Evolutionary conservation across 352 stramenopile species (phyloP).

Genomic region (Phytopythium ostracodes): DNA sequence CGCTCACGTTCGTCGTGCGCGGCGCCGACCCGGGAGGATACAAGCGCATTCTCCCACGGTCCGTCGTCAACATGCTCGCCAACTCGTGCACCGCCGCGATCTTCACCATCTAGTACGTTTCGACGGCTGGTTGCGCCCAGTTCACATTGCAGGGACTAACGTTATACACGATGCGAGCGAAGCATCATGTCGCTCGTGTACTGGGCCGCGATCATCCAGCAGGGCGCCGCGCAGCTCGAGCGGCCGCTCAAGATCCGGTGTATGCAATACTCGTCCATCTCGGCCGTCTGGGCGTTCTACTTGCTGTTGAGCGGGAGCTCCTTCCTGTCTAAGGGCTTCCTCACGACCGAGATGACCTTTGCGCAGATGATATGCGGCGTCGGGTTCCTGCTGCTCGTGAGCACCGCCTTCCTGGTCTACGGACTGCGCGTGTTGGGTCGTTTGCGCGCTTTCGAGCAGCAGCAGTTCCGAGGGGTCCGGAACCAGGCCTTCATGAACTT

Average conservation of each 20-base stretch:
- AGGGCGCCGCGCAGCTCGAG: conserved; percentile 23
- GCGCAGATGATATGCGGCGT: conserved; percentile 25
- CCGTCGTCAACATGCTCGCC: conserved; percentile 37
- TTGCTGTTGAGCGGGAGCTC: conserved; percentile 22
- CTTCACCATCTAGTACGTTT: conserved; percentile 51
- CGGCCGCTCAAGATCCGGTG: conserved; percentile 25
- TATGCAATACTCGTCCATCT: conserved; percentile 24
- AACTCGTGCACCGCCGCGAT: conserved; percentile 59
- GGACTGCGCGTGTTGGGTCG: conserved; percentile 20
- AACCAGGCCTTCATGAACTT: neutral
- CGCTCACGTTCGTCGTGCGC: conserved; percentile 49
- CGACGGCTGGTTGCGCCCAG: too few species aligned
- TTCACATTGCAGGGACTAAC: too few species aligned
- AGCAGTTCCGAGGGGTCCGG: neutral
- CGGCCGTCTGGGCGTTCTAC: conserved; percentile 35
- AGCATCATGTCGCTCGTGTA: conserved; percentile 52
- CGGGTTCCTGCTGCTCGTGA: conserved; percentile 17
- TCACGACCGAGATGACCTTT: conserved; percentile 14
- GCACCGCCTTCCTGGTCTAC: conserved; percentile 24
- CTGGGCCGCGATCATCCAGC: conserved; percentile 57
- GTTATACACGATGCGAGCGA: neutral
- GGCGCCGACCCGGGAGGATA: conserved; percentile 52
- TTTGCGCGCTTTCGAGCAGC: conserved; percentile 19
- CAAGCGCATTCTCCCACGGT: conserved; percentile 35
- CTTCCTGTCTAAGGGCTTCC: conserved; percentile 35